Evolutionary conservation across 306 rosid species (phyloP).

Genomic region (Crataegus laevigata): DNA sequence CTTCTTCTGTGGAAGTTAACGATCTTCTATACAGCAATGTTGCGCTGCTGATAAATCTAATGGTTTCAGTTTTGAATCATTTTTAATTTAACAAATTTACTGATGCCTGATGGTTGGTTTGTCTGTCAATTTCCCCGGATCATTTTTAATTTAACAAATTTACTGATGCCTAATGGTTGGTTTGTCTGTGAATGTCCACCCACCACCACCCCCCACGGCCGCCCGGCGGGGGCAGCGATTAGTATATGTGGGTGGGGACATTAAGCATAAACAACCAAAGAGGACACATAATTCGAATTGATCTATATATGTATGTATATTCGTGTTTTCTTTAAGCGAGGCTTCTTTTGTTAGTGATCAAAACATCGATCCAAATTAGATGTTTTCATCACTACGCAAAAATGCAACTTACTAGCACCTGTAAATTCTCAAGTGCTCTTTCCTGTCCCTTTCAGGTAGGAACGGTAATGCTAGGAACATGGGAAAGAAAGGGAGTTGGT

Average conservation of each 20-base stretch:
- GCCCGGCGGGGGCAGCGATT: too few relatives aligned
- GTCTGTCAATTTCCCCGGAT: too few relatives aligned
- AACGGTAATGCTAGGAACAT: slow-evolving; percentile 76
- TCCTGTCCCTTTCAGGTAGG: slow-evolving; percentile 35
- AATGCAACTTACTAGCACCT: not conserved
- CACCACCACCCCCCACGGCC: too few relatives aligned
- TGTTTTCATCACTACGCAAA: not conserved
- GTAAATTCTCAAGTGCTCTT: slow-evolving; percentile 11
- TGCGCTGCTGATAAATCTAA: not conserved
- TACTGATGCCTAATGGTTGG: too few relatives aligned
- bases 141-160: too few relatives aligned
- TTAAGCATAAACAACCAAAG: not conserved
- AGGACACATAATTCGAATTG: not conserved
- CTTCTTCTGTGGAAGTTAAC: not conserved
- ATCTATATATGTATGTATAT: too few relatives aligned
- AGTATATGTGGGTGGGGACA: not conserved
- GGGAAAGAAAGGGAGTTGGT: slow-evolving; percentile 98
- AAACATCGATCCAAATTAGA: not conserved
- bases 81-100: not conserved
- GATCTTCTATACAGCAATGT: not conserved
- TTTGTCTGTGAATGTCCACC: too few relatives aligned
- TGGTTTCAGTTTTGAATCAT: not conserved
- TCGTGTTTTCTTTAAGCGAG: too few relatives aligned
- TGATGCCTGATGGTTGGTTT: not conserved
- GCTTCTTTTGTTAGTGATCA: too few relatives aligned